Base-by-base conservation (phyloP, 2,329 filamentous ascomycete species). In the Stemphylium vesicarium region DNA sequence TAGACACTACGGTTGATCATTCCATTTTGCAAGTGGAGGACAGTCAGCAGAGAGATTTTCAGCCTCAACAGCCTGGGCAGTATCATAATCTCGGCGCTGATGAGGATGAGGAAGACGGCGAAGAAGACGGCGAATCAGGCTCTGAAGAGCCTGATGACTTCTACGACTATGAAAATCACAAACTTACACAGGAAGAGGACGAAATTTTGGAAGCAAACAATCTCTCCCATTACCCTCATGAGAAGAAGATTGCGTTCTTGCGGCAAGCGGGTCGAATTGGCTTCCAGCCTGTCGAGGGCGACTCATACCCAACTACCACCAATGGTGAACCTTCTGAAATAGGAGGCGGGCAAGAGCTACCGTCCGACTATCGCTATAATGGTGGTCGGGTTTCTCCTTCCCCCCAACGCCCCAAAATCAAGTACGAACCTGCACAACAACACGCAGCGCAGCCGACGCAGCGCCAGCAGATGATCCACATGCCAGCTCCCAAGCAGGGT, bases 251-350 rank as follows among this genome's bases (percentile, higher is more conserved):
- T 10, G 32, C 8, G 1, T 62, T 55, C 26, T 11, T 63, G 10
- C 10, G 44, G 4, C 10, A 48, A 9, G 42, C 39, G 9, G 41
- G 41, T 6, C 36, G 22, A 11, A 16, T 46, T 12, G 35, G 47
- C 4, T 59, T 66, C 33, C 50, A 2, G 4, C 52, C 54, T 1
- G 43, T 66, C n/a, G 64, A 67, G 3, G 71, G 65, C 29, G 67
- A 70, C 32, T 76, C 74, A n/a, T 77, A 77, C 46, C 74, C 75
- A 15, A 65, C 67, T 24, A 77, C 75, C 2, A 75, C 74, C 9
- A 70, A 73, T 31, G 75, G 75, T 4, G 51, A 63, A 29, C 50
- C 64, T 42, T 64, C 62, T 29, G 59, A 63, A 37, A 43, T 46
- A 57, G 47, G 35, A 40, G 52, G 51, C 43, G 53, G 45, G 3